Percentiles rank a stretch among this genome's conserved stretches.
Evolutionary conservation across 108 stramenopile genomes (phyloP).

Genomic region (Fistulifera pelliculosa): DNA sequence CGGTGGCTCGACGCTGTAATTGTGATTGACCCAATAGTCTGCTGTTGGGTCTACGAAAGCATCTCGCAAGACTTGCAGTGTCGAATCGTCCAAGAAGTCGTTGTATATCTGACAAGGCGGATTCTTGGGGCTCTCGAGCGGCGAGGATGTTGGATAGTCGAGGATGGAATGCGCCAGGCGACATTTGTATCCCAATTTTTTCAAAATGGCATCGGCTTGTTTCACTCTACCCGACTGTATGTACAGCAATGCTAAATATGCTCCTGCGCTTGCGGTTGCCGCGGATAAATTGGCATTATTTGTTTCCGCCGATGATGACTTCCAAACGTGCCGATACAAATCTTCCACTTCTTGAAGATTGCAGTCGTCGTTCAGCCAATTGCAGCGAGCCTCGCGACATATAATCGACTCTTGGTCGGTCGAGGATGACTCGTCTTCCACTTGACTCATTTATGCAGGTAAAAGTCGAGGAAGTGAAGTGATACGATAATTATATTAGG

Average conservation of each 20-base stretch:
- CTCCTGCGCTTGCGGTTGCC: slow-evolving; percentile 4
- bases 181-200: slow-evolving; percentile 52
- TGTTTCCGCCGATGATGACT: background rate
- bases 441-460: too few species aligned
- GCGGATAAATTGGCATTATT: background rate
- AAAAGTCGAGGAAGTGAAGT: too few species aligned
- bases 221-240: slow-evolving; percentile 58
- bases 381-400: too few species aligned
- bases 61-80: slow-evolving; percentile 34
- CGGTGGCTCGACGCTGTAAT: slow-evolving; percentile 67
- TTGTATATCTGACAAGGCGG: slow-evolving; percentile 50
- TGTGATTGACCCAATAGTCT: slow-evolving; percentile 60
- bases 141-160: slow-evolving; percentile 38
- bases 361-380: too few species aligned
- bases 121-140: slow-evolving; percentile 6
- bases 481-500: too few species aligned
- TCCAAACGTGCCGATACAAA: background rate
- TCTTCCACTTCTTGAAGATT: slow-evolving; percentile 3
- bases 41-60: slow-evolving; percentile 44
- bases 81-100: slow-evolving; percentile 38
- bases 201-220: slow-evolving; percentile 44
- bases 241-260: slow-evolving; percentile 50
- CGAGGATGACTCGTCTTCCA: too few species aligned
- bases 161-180: slow-evolving; percentile 53
- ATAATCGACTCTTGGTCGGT: too few species aligned